Evolutionary conservation across 2,329 filamentous ascomycete genomes (phyloP).

Genomic region (Daldinia sp.): DNA sequence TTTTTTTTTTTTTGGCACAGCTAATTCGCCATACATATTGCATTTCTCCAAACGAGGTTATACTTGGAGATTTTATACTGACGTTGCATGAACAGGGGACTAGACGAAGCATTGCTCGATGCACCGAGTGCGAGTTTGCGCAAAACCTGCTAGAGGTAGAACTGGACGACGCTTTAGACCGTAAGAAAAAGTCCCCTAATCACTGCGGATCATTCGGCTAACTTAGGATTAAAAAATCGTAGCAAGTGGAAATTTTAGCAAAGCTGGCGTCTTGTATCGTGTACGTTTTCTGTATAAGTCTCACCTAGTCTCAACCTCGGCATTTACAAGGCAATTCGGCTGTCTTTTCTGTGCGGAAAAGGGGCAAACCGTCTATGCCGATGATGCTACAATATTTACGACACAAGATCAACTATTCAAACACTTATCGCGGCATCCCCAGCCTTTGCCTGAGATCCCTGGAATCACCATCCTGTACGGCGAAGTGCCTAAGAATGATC

Average conservation of each 20-base stretch:
- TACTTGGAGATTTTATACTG: conserved; percentile 6
- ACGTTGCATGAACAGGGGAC: conserved; percentile 27
- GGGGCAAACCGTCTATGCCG: conserved; percentile 48
- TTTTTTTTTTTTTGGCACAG: too few relatives aligned
- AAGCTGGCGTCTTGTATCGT: conserved; percentile 50
- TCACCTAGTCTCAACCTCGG: conserved; percentile 47
- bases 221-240: not conserved
- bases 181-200: conserved; percentile 26
- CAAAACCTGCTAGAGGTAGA: conserved; percentile 34
- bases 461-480: conserved; percentile 52
- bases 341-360: conserved; percentile 52
- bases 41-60: not conserved
- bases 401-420: conserved; percentile 49
- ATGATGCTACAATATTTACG: conserved; percentile 54
- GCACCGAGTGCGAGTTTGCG: conserved; percentile 37
- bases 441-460: conserved; percentile 50
- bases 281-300: conserved; percentile 55
- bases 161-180: conserved; percentile 30
- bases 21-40: not conserved
- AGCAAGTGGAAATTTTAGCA: conserved; percentile 49
- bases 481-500: conserved; percentile 30
- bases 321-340: conserved; percentile 48
- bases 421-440: conserved; percentile 52
- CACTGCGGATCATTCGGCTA: not conserved
- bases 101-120: conserved; percentile 31